Conservation (phyloP, 495 filamentous ascomycete genomes). For the Penicillium samsonianum region DNA sequence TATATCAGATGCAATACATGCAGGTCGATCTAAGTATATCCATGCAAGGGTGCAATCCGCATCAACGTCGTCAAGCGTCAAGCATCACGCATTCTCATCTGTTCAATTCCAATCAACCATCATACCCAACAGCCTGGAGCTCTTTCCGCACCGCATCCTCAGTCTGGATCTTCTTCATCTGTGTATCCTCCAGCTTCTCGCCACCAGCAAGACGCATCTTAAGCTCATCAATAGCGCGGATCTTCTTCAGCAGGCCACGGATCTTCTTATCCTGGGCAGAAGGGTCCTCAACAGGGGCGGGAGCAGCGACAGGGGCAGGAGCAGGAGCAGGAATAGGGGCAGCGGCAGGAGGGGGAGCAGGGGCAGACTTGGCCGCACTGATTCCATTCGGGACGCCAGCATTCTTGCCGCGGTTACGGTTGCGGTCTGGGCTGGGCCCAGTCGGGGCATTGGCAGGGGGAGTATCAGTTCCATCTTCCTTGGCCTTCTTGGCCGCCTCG, state of each 20-base stretch:
- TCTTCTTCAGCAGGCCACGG: slow-evolving; percentile 88
- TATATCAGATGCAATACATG: slow-evolving; percentile 12
- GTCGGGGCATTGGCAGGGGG: slow-evolving; percentile 66
- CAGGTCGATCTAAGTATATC: slow-evolving; percentile 14
- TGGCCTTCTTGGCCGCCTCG: slow-evolving; percentile 84
- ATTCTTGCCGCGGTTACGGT: slow-evolving; percentile 41
- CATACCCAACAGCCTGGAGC: slow-evolving; percentile 63
- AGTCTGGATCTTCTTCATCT: slow-evolving; percentile 96
- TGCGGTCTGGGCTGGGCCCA: slow-evolving; percentile 40
- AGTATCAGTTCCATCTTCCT: slow-evolving; percentile 64
- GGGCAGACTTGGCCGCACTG: slow-evolving; percentile 19
- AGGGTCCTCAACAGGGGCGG: slow-evolving; percentile 33
- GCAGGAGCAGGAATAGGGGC: slow-evolving; percentile 29
- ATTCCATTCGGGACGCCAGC: slow-evolving; percentile 31
- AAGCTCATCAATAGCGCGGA: slow-evolving; percentile 94
- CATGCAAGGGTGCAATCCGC: slow-evolving; percentile 10
- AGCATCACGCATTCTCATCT: slow-evolving; percentile 1
- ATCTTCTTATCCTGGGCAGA: slow-evolving; percentile 81
- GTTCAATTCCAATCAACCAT: slow-evolving; percentile 33
- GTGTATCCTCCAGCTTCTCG: slow-evolving; percentile 96
- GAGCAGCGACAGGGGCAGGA: slow-evolving; percentile 21
- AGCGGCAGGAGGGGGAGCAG: slow-evolving; percentile 20
- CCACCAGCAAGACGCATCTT: slow-evolving; percentile 93
- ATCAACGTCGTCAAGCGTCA: neutral
- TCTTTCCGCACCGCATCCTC: slow-evolving; percentile 82